A percentile compares a stretch with the other conserved stretches of the same genome.
These are phyloP conservation scores for Colletotrichum sp. DNA, from an alignment of 2,329 filamentous ascomycete genomes.

Conservation along the genomic window DNA sequence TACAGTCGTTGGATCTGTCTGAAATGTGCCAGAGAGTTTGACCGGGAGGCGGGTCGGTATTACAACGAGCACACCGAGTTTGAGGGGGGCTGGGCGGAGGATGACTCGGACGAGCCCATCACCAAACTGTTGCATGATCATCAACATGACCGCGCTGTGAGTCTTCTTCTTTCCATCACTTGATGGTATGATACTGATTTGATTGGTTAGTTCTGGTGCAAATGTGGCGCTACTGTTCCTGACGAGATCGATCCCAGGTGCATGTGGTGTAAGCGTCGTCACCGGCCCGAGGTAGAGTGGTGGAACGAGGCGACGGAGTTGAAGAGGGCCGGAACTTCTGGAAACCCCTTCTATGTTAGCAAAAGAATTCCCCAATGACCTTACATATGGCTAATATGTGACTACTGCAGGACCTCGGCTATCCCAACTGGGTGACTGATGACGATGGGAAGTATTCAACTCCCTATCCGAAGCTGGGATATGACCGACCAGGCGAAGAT, in stretches of 20 bases:
- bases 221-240: constrained; percentile 1
- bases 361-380: fast-evolving
- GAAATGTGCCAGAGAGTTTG: not conserved
- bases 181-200: not conserved
- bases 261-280: constrained; percentile 17
- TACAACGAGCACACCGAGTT: not conserved
- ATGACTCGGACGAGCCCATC: not conserved
- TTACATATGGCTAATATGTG: not conserved
- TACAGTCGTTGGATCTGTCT: constrained; percentile 14
- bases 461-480: constrained; percentile 6
- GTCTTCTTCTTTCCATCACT: not conserved
- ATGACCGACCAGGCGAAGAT: not conserved
- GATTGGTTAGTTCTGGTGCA: constrained; percentile 8
- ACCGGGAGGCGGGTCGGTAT: not conserved
- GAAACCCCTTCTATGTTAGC: not conserved
- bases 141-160: not conserved
- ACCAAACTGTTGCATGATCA: not conserved
- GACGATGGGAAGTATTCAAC: not conserved
- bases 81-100: not conserved
- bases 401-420: not conserved
- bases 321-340: not conserved
- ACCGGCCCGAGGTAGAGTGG: constrained; percentile 14
- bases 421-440: constrained; percentile 7
- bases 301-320: not conserved
- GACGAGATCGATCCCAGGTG: constrained; percentile 2